A percentile compares a stretch with the other conserved stretches of the same genome.
phyloP scores from a whole-genome alignment of 2,329 filamentous ascomycete species.

The Cercospora berteroae region DNA sequence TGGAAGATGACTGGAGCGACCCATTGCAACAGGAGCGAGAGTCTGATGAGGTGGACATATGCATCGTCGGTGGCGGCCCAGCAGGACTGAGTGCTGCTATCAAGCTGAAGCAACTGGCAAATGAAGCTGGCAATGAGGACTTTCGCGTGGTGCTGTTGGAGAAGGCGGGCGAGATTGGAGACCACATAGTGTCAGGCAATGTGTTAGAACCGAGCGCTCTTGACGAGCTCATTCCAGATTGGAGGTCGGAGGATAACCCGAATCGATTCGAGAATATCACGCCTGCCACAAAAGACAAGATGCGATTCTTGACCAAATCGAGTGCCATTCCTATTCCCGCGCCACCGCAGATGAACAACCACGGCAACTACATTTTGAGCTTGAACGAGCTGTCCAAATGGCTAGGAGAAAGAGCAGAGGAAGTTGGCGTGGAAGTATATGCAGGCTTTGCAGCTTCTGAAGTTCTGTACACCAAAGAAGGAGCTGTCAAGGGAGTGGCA shows the following conservation, averaged over 20 bases:
- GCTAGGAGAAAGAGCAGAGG: slow-evolving; percentile 94
- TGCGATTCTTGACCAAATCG: slow-evolving; percentile 89
- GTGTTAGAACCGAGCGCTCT: slow-evolving; percentile 88
- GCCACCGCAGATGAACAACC: slow-evolving; percentile 96
- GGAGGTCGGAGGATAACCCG: slow-evolving; percentile 85
- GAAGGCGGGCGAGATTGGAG: slow-evolving; percentile 91
- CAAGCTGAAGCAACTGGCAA: slow-evolving; percentile 90
- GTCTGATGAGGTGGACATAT: slow-evolving; percentile 90
- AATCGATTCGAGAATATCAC: slow-evolving; percentile 85
- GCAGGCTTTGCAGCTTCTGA: slow-evolving; percentile 94
- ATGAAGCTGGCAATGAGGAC: slow-evolving; percentile 90
- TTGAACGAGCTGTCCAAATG: slow-evolving; percentile 94
- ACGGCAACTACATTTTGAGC: slow-evolving; percentile 96
- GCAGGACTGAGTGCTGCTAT: slow-evolving; percentile 92
- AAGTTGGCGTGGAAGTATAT: slow-evolving; percentile 92
- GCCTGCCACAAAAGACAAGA: slow-evolving; percentile 76
- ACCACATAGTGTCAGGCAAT: slow-evolving; percentile 92
- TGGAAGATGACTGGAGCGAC: slow-evolving; percentile 45
- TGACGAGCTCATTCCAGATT: slow-evolving; percentile 88
- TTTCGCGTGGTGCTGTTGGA: slow-evolving; percentile 91
- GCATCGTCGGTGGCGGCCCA: slow-evolving; percentile 94
- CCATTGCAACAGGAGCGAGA: slow-evolving; percentile 70
- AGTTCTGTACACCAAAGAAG: slow-evolving; percentile 80
- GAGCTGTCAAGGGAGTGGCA: slow-evolving; percentile 87
- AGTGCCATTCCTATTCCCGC: slow-evolving; percentile 75